Conservation (phyloP, 305 asterid genomes). For the Caryopteris hybrid region DNA sequence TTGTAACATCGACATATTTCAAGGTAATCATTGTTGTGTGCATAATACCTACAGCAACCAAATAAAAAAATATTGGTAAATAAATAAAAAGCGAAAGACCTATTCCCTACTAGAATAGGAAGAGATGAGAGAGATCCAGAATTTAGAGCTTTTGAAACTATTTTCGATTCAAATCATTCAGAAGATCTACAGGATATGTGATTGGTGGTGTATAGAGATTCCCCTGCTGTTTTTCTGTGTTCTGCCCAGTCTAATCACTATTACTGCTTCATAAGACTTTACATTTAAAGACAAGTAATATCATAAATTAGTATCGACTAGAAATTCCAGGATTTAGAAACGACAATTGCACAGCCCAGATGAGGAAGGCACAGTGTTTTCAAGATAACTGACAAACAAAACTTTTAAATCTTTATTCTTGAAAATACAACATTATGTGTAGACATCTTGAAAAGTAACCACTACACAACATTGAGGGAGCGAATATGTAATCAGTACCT, state of each 20-base stretch:
- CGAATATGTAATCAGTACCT: background rate
- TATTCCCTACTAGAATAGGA: background rate
- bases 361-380: background rate
- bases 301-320: background rate
- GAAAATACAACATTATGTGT: background rate
- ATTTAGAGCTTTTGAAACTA: background rate
- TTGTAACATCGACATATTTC: conserved; percentile 96
- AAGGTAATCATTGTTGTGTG: conserved; percentile 84
- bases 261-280: background rate
- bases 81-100: background rate
- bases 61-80: conserved; percentile 1
- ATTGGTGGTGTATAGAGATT: background rate
- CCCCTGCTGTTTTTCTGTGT: background rate
- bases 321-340: background rate
- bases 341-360: background rate
- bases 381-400: background rate
- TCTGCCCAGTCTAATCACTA: background rate
- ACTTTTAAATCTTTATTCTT: background rate
- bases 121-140: background rate
- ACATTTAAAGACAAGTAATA: background rate
- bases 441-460: background rate
- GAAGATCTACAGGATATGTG: background rate
- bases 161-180: background rate
- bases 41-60: conserved; percentile 58
- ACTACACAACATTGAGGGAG: background rate